Conservation (phyloP, 306 rosid genomes). For the Begonia peltatifolia region DNA sequence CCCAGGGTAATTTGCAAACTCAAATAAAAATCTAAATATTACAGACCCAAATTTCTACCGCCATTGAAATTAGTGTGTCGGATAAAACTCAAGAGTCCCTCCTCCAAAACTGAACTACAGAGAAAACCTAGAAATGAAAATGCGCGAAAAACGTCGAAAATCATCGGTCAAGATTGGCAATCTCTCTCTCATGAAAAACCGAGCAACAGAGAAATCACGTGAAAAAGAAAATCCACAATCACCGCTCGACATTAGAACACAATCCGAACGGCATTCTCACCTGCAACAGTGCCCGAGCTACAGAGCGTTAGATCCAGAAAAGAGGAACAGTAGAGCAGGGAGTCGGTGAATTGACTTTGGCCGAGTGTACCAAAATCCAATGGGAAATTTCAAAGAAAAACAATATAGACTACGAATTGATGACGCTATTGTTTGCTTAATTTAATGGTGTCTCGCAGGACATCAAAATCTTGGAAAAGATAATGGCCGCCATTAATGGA, state of each 20-base stretch:
- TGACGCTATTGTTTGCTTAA: neutral
- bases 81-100: too few relatives aligned
- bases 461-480: too few relatives aligned
- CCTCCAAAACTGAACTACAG: too few relatives aligned
- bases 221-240: constrained; percentile 10
- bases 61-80: too few relatives aligned
- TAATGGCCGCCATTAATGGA: too few relatives aligned
- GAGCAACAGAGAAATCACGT: neutral
- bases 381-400: constrained; percentile 19
- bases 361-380: constrained; percentile 6
- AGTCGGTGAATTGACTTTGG: constrained; percentile 49
- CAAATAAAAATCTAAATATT: too few relatives aligned
- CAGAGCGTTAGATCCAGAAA: constrained; percentile 40
- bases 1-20: too few relatives aligned
- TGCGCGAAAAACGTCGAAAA: neutral
- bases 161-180: neutral
- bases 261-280: constrained; percentile 10
- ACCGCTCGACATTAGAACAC: constrained; percentile 8
- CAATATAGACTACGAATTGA: neutral
- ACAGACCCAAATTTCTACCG: too few relatives aligned
- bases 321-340: constrained; percentile 5
- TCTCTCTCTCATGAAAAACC: neutral
- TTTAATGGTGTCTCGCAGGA: neutral
- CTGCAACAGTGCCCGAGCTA: constrained; percentile 10
- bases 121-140: too few relatives aligned